Conservation (phyloP, 73 alveolate genomes). For the Paramecium caudatum region DNA sequence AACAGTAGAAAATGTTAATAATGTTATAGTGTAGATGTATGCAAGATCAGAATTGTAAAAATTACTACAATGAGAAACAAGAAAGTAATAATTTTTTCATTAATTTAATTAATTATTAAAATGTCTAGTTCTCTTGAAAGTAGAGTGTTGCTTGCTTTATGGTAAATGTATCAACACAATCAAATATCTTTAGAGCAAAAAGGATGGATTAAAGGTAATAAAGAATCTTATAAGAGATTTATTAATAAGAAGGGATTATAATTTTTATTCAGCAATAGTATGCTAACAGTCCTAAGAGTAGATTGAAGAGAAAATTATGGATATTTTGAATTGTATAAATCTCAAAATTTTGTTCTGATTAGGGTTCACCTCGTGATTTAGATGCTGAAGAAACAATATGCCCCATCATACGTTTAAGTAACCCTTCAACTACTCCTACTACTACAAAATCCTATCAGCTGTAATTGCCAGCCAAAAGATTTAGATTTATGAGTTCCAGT, state of each 20-base stretch:
- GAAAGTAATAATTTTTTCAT: not conserved
- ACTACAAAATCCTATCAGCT: not conserved
- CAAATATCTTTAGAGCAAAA: not conserved
- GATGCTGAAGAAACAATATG: slow-evolving; percentile 41
- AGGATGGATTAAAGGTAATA: slow-evolving; percentile 26
- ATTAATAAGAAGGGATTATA: slow-evolving; percentile 14
- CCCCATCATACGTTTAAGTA: slow-evolving; percentile 31
- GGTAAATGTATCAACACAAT: not conserved
- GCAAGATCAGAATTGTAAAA: no score
- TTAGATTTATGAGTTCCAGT: slow-evolving; percentile 35
- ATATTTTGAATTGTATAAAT: slow-evolving; percentile 27
- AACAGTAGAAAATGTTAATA: not conserved
- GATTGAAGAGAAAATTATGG: slow-evolving; percentile 2
- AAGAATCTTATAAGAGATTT: not conserved
- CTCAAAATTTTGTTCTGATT: slow-evolving; percentile 45
- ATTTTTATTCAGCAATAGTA: not conserved
- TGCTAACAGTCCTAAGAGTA: not conserved
- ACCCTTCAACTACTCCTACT: not conserved
- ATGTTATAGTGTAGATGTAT: not conserved
- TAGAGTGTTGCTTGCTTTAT: not conserved
- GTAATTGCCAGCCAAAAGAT: not conserved
- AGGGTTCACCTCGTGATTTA: slow-evolving; percentile 4
- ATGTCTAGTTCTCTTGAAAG: slow-evolving; percentile 37
- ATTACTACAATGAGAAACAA: not conserved
- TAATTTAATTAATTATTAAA: not conserved